Evolutionary conservation across 2,329 filamentous ascomycete species (phyloP).

Genomic region (Ceratocystiopsis sp.): DNA sequence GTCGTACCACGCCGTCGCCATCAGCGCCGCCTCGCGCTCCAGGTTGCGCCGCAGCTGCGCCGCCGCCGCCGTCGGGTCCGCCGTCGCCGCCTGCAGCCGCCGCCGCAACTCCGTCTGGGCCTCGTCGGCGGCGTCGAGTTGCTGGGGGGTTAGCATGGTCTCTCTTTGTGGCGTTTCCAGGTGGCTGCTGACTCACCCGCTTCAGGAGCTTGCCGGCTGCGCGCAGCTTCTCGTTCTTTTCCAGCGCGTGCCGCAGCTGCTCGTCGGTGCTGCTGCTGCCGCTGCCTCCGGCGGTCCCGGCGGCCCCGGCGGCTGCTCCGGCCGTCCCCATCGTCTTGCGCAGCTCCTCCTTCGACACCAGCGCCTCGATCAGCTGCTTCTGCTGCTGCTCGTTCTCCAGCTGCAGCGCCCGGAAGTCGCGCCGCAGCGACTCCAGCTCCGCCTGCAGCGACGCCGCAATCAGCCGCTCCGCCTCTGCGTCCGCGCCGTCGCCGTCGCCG

Average conservation of each 20-base stretch:
- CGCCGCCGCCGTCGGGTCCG: constrained; percentile 32
- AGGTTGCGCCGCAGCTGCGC: constrained; percentile 50
- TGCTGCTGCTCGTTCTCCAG: constrained; percentile 40
- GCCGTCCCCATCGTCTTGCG: constrained; percentile 31
- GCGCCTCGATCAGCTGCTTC: constrained; percentile 40
- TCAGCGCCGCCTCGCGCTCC: constrained; percentile 60
- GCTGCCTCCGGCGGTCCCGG: background rate
- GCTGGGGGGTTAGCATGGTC: constrained; percentile 18
- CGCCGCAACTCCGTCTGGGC: constrained; percentile 38
- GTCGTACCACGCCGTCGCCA: constrained; percentile 76
- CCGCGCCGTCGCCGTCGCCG: constrained; percentile 29
- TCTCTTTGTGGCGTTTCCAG: background rate
- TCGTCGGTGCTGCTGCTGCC: constrained; percentile 15
- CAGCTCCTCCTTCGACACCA: constrained; percentile 43
- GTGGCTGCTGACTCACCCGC: constrained; percentile 30
- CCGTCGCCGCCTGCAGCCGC: constrained; percentile 28
- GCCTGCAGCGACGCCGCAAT: constrained; percentile 39
- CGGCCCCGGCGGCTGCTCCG: background rate
- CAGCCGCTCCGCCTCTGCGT: constrained; percentile 38
- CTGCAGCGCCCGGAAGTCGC: constrained; percentile 29
- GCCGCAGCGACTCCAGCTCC: constrained; percentile 38
- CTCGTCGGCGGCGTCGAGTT: constrained; percentile 40
- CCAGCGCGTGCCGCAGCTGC: constrained; percentile 24
- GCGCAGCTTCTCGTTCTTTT: constrained; percentile 42
- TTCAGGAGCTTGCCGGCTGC: constrained; percentile 36